A percentile compares a stretch with the other conserved stretches of the same genome.
phyloP scores from a whole-genome alignment of 441 rosid species.

The Capsella rubella region DNA sequence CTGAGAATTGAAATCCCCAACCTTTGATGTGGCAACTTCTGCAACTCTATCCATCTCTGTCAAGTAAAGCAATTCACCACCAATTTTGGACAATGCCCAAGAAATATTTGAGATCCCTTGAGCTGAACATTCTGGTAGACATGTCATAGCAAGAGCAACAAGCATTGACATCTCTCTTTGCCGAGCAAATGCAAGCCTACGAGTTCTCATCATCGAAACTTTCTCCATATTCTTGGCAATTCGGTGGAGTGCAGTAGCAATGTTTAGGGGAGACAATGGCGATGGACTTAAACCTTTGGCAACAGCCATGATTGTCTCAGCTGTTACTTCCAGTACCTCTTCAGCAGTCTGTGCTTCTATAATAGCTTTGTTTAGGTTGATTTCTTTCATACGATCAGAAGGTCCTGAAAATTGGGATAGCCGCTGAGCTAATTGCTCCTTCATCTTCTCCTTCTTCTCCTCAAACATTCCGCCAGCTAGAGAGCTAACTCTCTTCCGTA shows the following conservation, averaged over 20 bases:
- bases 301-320: constrained; percentile 80
- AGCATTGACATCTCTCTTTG: constrained; percentile 96
- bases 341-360: constrained; percentile 84
- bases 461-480: constrained; percentile 75
- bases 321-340: constrained; percentile 75
- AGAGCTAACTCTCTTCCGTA: constrained; percentile 57
- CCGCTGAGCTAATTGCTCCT: constrained; percentile 72
- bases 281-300: constrained; percentile 92
- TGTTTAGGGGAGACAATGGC: constrained; percentile 78
- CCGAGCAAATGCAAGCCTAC: constrained; percentile 78
- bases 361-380: constrained; percentile 73
- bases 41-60: constrained; percentile 98
- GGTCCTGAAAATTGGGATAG: constrained; percentile 80
- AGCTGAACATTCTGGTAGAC: constrained; percentile 87
- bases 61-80: constrained; percentile 85
- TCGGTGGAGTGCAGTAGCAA: constrained; percentile 87
- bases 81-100: constrained; percentile 94
- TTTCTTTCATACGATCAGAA: constrained; percentile 80
- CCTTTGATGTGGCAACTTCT: constrained; percentile 80
- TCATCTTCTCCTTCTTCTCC: constrained; percentile 68
- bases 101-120: constrained; percentile 95
- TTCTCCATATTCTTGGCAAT: constrained; percentile 98
- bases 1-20: constrained; percentile 80
- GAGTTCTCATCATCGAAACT: constrained; percentile 76
- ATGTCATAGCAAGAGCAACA: constrained; percentile 83